These are phyloP conservation scores for Verticillium nubilum DNA, from an alignment of 2,329 filamentous ascomycete genomes.

Conservation along the genomic window DNA sequence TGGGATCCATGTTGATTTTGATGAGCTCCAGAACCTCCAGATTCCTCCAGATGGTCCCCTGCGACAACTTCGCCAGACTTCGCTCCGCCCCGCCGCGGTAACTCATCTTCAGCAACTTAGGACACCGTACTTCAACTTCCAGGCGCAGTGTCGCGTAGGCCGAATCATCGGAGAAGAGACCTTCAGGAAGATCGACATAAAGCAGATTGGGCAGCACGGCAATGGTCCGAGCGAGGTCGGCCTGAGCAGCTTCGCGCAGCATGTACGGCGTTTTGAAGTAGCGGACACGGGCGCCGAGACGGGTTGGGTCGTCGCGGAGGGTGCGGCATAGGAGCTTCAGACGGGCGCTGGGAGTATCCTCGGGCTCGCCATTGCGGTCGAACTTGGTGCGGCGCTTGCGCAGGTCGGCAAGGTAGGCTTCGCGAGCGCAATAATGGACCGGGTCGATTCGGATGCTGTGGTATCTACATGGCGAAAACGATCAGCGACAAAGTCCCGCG, in stretches of 20 bases:
- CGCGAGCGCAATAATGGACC: constrained; percentile 89
- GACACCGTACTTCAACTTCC: constrained; percentile 78
- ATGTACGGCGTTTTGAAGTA: constrained; percentile 91
- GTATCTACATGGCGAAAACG: constrained; percentile 50
- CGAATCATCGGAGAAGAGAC: constrained; percentile 76
- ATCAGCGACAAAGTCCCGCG: constrained; percentile 5
- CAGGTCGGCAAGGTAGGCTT: constrained; percentile 72
- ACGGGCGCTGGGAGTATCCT: constrained; percentile 72
- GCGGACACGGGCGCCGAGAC: constrained; percentile 64
- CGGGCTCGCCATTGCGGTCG: constrained; percentile 70
- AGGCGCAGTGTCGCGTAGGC: constrained; percentile 71
- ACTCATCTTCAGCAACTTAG: constrained; percentile 82
- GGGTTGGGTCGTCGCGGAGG: constrained; percentile 67
- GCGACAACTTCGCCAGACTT: constrained; percentile 65
- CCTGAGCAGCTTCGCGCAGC: constrained; percentile 81
- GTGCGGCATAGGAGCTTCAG: constrained; percentile 76
- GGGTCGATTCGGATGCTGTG: constrained; percentile 87
- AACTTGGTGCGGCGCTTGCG: constrained; percentile 70
- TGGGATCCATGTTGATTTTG: constrained; percentile 63
- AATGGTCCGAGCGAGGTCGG: constrained; percentile 78
- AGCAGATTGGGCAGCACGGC: constrained; percentile 78
- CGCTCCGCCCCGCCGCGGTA: constrained; percentile 75
- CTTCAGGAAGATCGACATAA: constrained; percentile 87
- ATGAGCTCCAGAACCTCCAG: constrained; percentile 70
- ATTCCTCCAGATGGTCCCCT: constrained; percentile 60